Conservation (phyloP, 768 basidiomycete genomes). For the Tylopilus felleus region DNA sequence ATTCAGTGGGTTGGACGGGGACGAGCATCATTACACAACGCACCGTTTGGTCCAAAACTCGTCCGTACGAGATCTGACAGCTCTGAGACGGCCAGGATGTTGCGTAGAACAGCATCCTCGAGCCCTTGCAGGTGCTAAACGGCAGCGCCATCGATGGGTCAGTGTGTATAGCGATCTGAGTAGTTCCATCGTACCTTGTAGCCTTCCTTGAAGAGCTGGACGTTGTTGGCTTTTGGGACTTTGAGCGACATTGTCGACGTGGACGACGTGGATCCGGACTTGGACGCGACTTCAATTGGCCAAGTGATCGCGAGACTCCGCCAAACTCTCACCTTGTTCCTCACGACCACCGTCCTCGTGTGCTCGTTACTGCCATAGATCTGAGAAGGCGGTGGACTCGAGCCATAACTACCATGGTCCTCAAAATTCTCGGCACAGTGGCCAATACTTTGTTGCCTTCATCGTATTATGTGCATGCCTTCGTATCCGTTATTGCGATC, state of each 20-base stretch:
- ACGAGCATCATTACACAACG: constrained; percentile 26
- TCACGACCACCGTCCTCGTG: neutral
- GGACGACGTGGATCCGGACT: neutral
- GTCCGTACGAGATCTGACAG: constrained; percentile 93
- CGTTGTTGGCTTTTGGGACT: constrained; percentile 83
- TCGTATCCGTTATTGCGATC: constrained; percentile 41
- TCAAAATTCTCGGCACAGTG: constrained; percentile 43
- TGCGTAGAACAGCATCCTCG: constrained; percentile 95
- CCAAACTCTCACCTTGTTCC: neutral
- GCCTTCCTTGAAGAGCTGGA: constrained; percentile 96
- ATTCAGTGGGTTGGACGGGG: constrained; percentile 1
- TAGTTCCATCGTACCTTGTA: constrained; percentile 65
- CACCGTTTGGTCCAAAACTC: constrained; percentile 95
- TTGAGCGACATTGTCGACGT: constrained; percentile 75
- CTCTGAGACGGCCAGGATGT: constrained; percentile 95
- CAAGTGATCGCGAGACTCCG: constrained; percentile 10
- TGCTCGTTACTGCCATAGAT: too few species aligned
- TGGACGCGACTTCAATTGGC: constrained; percentile 11
- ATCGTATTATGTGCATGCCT: constrained; percentile 54
- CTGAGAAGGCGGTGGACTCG: too few species aligned
- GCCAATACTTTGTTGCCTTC: constrained; percentile 47
- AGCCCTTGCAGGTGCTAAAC: constrained; percentile 76
- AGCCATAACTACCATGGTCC: constrained; percentile 43
- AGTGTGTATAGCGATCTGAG: constrained; percentile 2
- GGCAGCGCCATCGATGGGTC: constrained; percentile 2